Percentiles rank a stretch among this genome's conserved stretches.
These are phyloP conservation scores for Hyparrhenia diplandra DNA, from an alignment of 176 grass and related monocot species.

Conservation along the genomic window DNA sequence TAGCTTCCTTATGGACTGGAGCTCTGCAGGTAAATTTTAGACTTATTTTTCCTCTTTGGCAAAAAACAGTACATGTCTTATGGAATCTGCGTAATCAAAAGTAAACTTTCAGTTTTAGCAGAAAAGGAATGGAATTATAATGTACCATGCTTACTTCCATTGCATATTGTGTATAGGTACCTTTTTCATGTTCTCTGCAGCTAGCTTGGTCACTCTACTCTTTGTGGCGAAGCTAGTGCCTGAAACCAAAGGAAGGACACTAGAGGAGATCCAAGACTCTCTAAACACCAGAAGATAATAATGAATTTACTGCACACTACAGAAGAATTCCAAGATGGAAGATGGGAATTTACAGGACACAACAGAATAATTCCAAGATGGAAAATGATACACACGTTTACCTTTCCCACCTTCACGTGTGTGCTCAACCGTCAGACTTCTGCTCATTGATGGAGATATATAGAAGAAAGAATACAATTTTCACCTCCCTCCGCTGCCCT, in stretches of 20 bases:
- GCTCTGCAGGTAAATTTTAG: slow-evolving; percentile 49
- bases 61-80: background rate
- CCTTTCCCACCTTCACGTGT: background rate
- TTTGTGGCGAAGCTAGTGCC: slow-evolving; percentile 65
- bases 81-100: background rate
- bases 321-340: background rate
- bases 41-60: background rate
- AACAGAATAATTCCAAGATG: slow-evolving; percentile 1
- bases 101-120: background rate
- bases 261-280: slow-evolving; percentile 72
- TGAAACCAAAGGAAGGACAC: slow-evolving; percentile 78
- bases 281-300: slow-evolving; percentile 36
- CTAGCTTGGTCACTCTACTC: slow-evolving; percentile 50
- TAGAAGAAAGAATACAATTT: background rate
- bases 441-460: slow-evolving; percentile 5
- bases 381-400: background rate
- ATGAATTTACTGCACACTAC: background rate
- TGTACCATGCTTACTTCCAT: background rate
- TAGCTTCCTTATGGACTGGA: slow-evolving; percentile 80
- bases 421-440: background rate
- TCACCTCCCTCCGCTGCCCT: background rate
- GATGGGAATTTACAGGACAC: background rate
- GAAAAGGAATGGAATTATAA: background rate
- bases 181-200: slow-evolving; percentile 72
- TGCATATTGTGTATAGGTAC: slow-evolving; percentile 40